Evolutionary conservation across 2,329 filamentous ascomycete genomes (phyloP), one percentile per base, ranked within the genome.

Genomic region (Drechslerella dactyloides): DNA sequence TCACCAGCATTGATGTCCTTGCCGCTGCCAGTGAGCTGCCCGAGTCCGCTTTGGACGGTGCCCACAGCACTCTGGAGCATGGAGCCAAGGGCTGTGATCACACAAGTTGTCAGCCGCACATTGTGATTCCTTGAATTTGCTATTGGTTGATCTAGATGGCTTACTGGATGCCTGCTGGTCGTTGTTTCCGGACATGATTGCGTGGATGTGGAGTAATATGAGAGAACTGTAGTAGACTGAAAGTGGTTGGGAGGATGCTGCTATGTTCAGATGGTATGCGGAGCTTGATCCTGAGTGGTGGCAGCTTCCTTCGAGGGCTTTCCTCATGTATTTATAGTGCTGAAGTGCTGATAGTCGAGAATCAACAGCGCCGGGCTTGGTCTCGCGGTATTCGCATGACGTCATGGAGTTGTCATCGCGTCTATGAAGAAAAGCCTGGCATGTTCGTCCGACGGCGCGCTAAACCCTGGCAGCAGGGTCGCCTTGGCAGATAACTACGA

Each of bases 1-100:
- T 63, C 62, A 17, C 68, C 68, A 3, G 60, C 60, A n/a, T 65
- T 55, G 15, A 72, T 17, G 24, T 65, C 68, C 33, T 60, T 56
- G 40, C 30, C 51, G 56, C 42, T 61, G 24, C 68, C 60, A 24
- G 52, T 57, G 60, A 72, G 54, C 37, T 72, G 68, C 1, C 68
- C 68, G 23, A 72, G 17, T 17, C 60, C 42, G 35, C 55, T 63
- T 44, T 72, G 68, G n/a, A 72, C 42, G 44, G 68, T 51, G 17
- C 68, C 68, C 8, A 55, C 17, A 11, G 60, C 24, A 30, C 51
- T 50, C 50, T 72, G 68, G 23, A 65, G n/a, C 23, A 44, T 59
- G 8, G 68, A 52, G 35, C 68, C 55, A 35, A 65, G 30, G 37
- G 55, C 68, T 72, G 37, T 33, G 48, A 19, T 42, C 40, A 54